Evolutionary conservation across 2,329 filamentous ascomycete genomes (phyloP), one percentile per base, ranked within the genome.

Genomic region (Sclerotinia trifoliorum): DNA sequence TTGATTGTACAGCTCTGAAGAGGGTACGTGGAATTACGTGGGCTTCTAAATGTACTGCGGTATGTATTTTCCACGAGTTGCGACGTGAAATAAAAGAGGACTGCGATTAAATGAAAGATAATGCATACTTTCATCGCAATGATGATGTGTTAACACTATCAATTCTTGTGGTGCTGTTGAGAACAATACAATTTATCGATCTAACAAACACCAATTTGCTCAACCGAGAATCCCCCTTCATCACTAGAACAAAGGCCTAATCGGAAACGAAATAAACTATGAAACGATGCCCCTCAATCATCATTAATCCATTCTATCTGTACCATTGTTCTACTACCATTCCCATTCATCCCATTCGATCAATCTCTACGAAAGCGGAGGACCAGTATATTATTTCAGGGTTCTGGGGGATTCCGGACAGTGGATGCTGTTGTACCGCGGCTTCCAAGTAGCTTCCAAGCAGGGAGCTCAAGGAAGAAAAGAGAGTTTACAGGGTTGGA

Each of bases 351-450:
- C 62, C 32, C 10, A 65, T 29, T 65, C 51, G 51, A 24, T 32
- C 11, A 17, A 42, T 60, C 13, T 55, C 35, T n/a, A 29, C 32
- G n/a, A 55, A 54, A 64, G 35, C 49, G 48, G 61, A 44, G 63
- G 32, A 65, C 29, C 17, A 35, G 35, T 11, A 32, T 24, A 32
- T 55, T 57, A 7, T 24, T 57, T 21, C 63, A 65, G 26, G 63
- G 63, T 65, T 65, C 63, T 65, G 52, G 63, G 63, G 63, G n/a
- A 65, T 65, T 56, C 49, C 63, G 51, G 63, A 48, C 63, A 35
- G 63, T 65, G 63, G 63, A 65, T 48, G n/a, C 26, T 35, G 51
- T 65, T 15, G 49, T 57, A 65, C 35, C 39, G 35, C 55, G 26
- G 49, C 49, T 61, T 48, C 57, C 15, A 61, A 35, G 32, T 61